These are phyloP conservation scores for Linaria vulgaris DNA, from an alignment of 257 asterid genomes.

Conservation along the genomic window DNA sequence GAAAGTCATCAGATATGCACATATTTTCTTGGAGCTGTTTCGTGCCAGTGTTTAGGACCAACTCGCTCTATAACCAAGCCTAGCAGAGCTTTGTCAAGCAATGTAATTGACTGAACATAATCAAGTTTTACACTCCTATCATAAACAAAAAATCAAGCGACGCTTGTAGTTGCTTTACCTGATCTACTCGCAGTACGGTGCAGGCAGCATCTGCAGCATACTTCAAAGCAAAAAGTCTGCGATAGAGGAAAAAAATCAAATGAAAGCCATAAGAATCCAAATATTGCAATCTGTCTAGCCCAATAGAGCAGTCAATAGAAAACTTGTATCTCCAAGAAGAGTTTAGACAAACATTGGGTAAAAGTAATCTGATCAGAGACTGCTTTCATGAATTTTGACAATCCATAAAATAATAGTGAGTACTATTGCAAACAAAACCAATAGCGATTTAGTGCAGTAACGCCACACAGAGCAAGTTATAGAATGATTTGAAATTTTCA, in stretches of 20 bases:
- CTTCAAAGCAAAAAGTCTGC: conserved; percentile 86
- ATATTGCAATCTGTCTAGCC: neutral
- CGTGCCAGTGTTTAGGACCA: no score
- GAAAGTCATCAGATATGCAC: no score
- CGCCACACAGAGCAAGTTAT: neutral
- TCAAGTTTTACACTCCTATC: no score
- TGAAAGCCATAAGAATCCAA: conserved; percentile 10
- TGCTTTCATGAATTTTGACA: neutral
- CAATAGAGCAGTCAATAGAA: neutral
- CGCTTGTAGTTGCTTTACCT: conserved; percentile 48
- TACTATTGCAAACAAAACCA: neutral
- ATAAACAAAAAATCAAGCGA: no score
- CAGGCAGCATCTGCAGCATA: conserved; percentile 94
- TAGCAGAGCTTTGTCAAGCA: no score
- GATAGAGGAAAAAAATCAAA: conserved; percentile 15
- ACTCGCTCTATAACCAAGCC: no score
- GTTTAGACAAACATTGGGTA: neutral
- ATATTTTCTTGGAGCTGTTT: no score
- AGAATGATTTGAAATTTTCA: neutral
- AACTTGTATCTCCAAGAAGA: neutral
- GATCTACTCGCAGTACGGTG: conserved; percentile 96
- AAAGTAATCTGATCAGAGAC: neutral
- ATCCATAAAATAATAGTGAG: neutral
- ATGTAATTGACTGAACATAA: no score
- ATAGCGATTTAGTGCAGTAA: neutral